Conservation (phyloP, 768 basidiomycete genomes). For the Antrodiella citrinella region DNA sequence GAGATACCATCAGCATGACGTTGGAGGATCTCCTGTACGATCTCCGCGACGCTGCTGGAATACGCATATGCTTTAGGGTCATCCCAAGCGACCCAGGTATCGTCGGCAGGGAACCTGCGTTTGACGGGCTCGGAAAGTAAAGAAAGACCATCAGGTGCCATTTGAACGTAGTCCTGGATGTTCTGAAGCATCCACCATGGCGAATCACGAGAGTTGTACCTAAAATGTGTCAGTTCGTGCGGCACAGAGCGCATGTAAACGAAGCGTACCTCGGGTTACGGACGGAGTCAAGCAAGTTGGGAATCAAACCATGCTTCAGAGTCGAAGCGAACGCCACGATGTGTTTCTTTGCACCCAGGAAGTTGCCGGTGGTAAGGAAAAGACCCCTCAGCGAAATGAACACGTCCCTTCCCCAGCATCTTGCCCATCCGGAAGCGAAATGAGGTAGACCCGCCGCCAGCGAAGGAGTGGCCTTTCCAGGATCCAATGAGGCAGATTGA, state of each 20-base stretch:
- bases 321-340: slow-evolving; percentile 91
- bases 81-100: slow-evolving; percentile 90
- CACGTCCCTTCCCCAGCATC: slow-evolving; percentile 94
- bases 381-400: slow-evolving; percentile 92
- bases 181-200: slow-evolving; percentile 99
- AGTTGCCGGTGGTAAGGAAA: slow-evolving; percentile 90
- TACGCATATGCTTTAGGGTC: slow-evolving; percentile 77
- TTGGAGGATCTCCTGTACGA: slow-evolving; percentile 94
- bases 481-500: slow-evolving; percentile 83
- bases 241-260: too few relatives aligned
- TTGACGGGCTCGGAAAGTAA: slow-evolving; percentile 77
- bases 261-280: slow-evolving; percentile 64
- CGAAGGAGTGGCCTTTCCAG: slow-evolving; percentile 59
- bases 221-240: too few relatives aligned
- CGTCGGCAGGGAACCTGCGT: slow-evolving; percentile 92
- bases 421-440: slow-evolving; percentile 88
- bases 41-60: slow-evolving; percentile 81
- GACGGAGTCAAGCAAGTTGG: slow-evolving; percentile 88
- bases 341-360: slow-evolving; percentile 76
- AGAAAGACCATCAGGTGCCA: slow-evolving; percentile 76
- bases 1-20: slow-evolving; percentile 87
- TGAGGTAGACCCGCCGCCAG: slow-evolving; percentile 95
- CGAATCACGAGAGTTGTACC: slow-evolving; percentile 94
- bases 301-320: slow-evolving; percentile 92
- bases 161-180: slow-evolving; percentile 87